Conservation (phyloP, 2,329 filamentous ascomycete genomes). For the Pseudogymnoascus sp. region DNA sequence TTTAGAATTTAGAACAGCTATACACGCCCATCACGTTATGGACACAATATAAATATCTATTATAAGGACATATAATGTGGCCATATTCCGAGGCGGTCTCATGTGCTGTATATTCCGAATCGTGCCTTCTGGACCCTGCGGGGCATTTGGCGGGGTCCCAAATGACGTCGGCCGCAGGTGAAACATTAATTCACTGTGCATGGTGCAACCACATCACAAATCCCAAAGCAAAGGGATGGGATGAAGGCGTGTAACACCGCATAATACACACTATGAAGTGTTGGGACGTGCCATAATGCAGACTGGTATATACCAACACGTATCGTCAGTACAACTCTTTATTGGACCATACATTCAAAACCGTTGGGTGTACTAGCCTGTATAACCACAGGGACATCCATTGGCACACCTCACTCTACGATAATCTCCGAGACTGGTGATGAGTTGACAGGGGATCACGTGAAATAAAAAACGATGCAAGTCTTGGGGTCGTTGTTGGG, state of each 20-base stretch:
- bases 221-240: not conserved
- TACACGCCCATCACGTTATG: not conserved
- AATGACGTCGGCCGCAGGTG: constrained; percentile 1
- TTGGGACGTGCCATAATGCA: not conserved
- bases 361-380: not conserved
- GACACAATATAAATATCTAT: not conserved
- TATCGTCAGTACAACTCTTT: not conserved
- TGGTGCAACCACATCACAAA: not conserved
- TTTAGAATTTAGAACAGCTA: not conserved
- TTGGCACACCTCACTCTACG: not conserved
- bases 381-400: not conserved
- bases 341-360: not conserved
- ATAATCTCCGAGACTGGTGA: not conserved
- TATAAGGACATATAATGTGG: not conserved
- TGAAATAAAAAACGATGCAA: not conserved
- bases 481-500: not conserved
- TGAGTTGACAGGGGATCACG: not conserved
- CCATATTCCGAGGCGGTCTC: not conserved
- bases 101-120: not conserved
- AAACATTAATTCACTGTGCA: not conserved
- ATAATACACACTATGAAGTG: not conserved
- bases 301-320: not conserved
- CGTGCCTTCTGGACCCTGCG: not conserved
- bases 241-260: not conserved
- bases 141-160: not conserved